These are phyloP conservation scores for Trypanosoma scelopori DNA, from an alignment of 208 protist genomes.

Conservation along the genomic window DNA sequence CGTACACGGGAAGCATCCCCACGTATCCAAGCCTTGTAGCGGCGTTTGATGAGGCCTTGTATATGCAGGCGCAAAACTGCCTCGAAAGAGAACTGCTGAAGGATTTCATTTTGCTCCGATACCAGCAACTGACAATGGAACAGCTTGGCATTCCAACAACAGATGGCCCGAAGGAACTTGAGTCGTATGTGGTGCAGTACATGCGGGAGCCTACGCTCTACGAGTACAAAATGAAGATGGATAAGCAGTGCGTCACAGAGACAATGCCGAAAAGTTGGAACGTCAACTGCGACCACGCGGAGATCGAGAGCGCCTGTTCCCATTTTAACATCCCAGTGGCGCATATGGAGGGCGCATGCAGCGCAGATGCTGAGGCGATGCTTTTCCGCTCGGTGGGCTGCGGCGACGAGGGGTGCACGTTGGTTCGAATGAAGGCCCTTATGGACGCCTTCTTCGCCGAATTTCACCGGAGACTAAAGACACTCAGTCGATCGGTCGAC, in stretches of 20 bases:
- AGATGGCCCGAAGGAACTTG: constrained; percentile 46
- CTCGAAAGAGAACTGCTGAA: constrained; percentile 36
- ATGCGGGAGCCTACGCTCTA: constrained; percentile 54
- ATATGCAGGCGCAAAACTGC: constrained; percentile 37
- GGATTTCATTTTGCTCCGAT: constrained; percentile 39
- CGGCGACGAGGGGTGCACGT: constrained; percentile 5
- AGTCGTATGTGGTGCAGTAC: constrained; percentile 57
- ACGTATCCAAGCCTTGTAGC: constrained; percentile 15
- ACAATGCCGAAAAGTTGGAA: constrained; percentile 13
- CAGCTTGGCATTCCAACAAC: constrained; percentile 64
- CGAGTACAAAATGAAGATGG: not conserved
- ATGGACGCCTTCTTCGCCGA: constrained; percentile 6
- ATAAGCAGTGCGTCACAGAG: not conserved
- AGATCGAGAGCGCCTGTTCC: constrained; percentile 31
- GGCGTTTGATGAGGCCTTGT: constrained; percentile 30
- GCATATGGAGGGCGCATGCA: constrained; percentile 20
- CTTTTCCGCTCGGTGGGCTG: constrained; percentile 1
- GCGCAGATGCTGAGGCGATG: constrained; percentile 23
- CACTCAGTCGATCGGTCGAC: not conserved
- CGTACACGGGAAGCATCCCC: constrained; percentile 5
- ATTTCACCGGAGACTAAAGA: constrained; percentile 18
- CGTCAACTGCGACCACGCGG: constrained; percentile 5
- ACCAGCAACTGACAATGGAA: constrained; percentile 50
- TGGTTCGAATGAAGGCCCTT: constrained; percentile 15
- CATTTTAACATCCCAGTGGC: constrained; percentile 40